phyloP scores from a whole-genome alignment of 2,329 filamentous ascomycete genomes.

The Ophiostoma quercus region DNA sequence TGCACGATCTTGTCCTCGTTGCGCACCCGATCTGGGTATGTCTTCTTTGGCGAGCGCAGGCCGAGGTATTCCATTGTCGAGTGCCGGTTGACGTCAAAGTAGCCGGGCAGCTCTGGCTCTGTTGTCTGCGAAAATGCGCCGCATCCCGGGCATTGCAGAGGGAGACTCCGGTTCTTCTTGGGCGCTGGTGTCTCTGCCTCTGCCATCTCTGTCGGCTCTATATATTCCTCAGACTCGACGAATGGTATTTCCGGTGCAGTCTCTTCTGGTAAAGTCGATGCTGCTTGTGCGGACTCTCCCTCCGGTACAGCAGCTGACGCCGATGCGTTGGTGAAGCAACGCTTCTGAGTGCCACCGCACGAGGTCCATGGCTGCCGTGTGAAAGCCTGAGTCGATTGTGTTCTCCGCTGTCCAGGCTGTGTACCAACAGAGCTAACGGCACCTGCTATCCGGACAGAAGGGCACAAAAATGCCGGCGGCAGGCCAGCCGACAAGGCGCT shows the following conservation, averaged over 20 bases:
- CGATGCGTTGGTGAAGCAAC: conserved; percentile 6
- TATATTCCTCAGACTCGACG: background rate
- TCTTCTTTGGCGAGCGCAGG: conserved; percentile 29
- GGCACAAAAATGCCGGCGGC: conserved; percentile 26
- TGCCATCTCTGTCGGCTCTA: background rate
- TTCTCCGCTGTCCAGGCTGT: background rate
- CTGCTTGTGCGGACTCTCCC: background rate
- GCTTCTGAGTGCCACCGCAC: background rate
- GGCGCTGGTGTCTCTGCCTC: background rate
- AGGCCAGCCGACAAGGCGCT: background rate
- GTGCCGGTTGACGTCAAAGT: conserved; percentile 50
- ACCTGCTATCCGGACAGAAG: conserved; percentile 17
- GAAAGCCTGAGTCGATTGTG: background rate
- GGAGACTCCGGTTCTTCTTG: conserved; percentile 36
- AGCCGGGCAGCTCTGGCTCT: conserved; percentile 51
- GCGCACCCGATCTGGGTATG: conserved; percentile 7
- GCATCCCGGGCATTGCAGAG: conserved; percentile 58
- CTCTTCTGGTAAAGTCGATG: background rate
- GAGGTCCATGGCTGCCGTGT: background rate
- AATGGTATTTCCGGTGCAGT: background rate
- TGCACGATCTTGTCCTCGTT: conserved; percentile 42
- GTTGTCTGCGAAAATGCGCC: conserved; percentile 58
- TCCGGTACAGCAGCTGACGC: background rate
- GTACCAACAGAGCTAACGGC: background rate
- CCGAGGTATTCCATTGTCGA: conserved; percentile 47